Evolutionary conservation across 345 rosid species (phyloP).

Genomic region (Populus deltoides): DNA sequence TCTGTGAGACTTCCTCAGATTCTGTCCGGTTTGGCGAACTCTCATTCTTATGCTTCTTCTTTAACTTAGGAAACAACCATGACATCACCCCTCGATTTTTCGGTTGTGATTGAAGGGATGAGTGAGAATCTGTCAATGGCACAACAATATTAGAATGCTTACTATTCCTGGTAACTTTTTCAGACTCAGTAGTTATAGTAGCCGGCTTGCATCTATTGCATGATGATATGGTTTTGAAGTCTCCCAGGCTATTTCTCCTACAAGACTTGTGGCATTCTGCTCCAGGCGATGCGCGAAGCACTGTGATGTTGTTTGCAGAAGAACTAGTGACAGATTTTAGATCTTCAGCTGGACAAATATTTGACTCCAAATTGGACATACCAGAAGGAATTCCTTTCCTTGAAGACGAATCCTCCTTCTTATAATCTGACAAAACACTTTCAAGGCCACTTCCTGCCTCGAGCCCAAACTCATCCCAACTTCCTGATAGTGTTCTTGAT

Average conservation of each 20-base stretch:
- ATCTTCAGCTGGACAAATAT: constrained; percentile 54
- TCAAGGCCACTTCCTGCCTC: constrained; percentile 46
- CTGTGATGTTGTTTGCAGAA: constrained; percentile 34
- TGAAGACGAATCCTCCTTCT: constrained; percentile 47
- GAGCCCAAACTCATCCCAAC: constrained; percentile 65
- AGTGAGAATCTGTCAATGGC: constrained; percentile 70
- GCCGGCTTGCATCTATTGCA: constrained; percentile 70
- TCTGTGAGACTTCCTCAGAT: constrained; percentile 74
- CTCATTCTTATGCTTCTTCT: constrained; percentile 66
- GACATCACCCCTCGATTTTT: constrained; percentile 65
- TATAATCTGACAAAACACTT: constrained; percentile 49
- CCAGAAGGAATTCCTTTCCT: constrained; percentile 51
- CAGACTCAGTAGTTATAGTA: constrained; percentile 34
- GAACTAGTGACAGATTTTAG: constrained; percentile 48
- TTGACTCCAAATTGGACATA: constrained; percentile 39
- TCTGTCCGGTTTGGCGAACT: constrained; percentile 63
- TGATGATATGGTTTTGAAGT: constrained; percentile 61
- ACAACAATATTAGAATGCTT: constrained; percentile 67
- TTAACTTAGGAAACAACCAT: constrained; percentile 75
- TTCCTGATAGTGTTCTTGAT: constrained; percentile 51
- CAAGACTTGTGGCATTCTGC: constrained; percentile 43
- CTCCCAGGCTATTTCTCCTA: constrained; percentile 56
- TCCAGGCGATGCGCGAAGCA: constrained; percentile 44
- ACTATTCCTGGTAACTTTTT: constrained; percentile 32
- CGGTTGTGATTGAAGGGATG: constrained; percentile 53